phyloP scores from a whole-genome alignment of 2,329 filamentous ascomycete species.

The Xenoacremonium recifei region DNA sequence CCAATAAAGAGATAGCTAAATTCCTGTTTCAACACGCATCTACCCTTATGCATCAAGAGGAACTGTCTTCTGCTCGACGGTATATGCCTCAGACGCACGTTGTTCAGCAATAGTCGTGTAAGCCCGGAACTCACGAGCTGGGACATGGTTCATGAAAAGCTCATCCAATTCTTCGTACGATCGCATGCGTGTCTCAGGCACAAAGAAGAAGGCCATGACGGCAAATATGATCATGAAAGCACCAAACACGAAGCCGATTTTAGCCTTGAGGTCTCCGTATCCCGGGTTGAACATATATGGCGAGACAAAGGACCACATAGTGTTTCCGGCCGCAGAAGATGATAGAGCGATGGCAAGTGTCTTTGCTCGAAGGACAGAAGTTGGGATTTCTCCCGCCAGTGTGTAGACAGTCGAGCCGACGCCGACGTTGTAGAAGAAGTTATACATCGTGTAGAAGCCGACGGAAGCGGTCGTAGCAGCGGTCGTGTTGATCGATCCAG shows the following conservation, averaged over 20 bases:
- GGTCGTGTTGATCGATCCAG: constrained; percentile 19
- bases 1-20: too few species aligned
- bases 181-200: constrained; percentile 45
- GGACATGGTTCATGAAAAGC: constrained; percentile 23
- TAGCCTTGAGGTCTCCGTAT: constrained; percentile 36
- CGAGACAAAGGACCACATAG: constrained; percentile 43
- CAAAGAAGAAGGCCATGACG: constrained; percentile 38
- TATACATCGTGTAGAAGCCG: constrained; percentile 37
- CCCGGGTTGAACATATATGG: constrained; percentile 42
- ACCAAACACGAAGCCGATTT: constrained; percentile 40
- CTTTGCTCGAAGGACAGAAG: constrained; percentile 41
- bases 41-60: too few species aligned
- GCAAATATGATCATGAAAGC: constrained; percentile 35
- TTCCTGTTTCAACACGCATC: too few species aligned
- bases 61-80: too few species aligned
- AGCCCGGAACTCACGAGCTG: constrained; percentile 20
- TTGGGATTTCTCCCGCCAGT: constrained; percentile 41
- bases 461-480: constrained; percentile 26
- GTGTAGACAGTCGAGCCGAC: constrained; percentile 42
- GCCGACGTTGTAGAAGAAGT: constrained; percentile 41
- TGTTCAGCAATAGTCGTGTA: too few species aligned
- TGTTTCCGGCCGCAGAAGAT: constrained; percentile 36
- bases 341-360: constrained; percentile 44
- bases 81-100: too few species aligned
- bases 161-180: constrained; percentile 29